Evolutionary conservation across 768 basidiomycete genomes (phyloP).

Genomic region (Lentinula edodes): DNA sequence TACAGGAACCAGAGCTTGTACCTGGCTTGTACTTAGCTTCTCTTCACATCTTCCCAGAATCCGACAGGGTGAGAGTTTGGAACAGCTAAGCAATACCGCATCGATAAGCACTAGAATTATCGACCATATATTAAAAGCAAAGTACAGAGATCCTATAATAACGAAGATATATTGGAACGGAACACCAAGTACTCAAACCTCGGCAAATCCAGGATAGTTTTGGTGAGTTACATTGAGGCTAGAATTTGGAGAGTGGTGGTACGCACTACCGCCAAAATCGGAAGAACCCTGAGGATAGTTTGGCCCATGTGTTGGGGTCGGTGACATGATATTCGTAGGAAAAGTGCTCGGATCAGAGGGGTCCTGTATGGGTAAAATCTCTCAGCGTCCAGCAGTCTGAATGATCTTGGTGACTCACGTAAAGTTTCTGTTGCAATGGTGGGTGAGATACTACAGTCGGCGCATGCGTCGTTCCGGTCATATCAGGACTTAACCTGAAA

Average conservation of each 20-base stretch:
- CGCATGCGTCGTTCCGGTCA: conserved; percentile 5
- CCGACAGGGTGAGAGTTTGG: not conserved
- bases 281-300: not conserved
- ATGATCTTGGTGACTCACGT: conserved; percentile 16
- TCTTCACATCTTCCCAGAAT: not conserved
- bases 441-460: not conserved
- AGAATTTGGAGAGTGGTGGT: not conserved
- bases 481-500: conserved; percentile 2
- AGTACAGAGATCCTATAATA: not conserved
- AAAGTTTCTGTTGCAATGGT: conserved; percentile 19
- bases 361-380: conserved; percentile 16
- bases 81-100: not conserved
- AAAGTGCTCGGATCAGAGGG: conserved; percentile 26
- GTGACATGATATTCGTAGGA: not conserved
- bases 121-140: not conserved
- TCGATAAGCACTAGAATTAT: not conserved
- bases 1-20: not conserved
- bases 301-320: not conserved
- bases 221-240: not conserved
- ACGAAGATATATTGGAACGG: not conserved
- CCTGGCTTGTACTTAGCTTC: not conserved
- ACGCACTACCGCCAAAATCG: not conserved
- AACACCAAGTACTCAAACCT: not conserved
- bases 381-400: not conserved
- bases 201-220: conserved; percentile 1